Base-by-base conservation (phyloP, 176 grass and related monocot genomes). In the Juncus effusus region DNA sequence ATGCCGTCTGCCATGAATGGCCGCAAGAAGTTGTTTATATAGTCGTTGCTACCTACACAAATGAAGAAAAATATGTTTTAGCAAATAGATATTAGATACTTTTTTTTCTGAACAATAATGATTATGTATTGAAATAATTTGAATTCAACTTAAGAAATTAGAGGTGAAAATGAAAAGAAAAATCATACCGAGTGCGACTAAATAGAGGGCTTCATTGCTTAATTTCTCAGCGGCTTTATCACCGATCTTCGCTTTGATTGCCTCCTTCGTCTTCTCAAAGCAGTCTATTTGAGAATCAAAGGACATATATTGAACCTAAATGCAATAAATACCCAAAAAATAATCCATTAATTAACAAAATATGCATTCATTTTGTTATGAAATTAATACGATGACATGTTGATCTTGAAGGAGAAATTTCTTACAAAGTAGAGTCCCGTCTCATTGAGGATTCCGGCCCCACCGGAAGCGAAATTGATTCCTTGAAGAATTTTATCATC, bases 401-500 rank as follows among this genome's bases (percentile, higher is more conserved):
- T 6, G 2, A 28, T 10, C 12, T 15, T n/a, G 5, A 16, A 41
- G 4, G 9, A 14, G 13, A 40, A 38, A 60, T 28, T 51, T 49
- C 42, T 78, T 93, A 99, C 94, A n/a, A 99, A 99, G 81, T 93
- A 99, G 28, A 93, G 59, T 82, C 94, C 94, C 2, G 94, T 99
- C 65, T 99, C 94, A 6, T 93, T 99, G 54, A 99, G 94, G 54
- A 99, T 69, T 8, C 88, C 94, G 0, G 94, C 85, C 12, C 88
- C 94, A 15, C 94, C 94, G 13, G 94, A 99, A 56, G 94, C 94
- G 44, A 82, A 99, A 63, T 99, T 93, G 54, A 99, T 72, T 10
- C 89, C 94, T 12, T 69, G 45, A 62, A 93, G 89, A 2, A 93
- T 78, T 42, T 59, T 83, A 13, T 99, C 69, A 54, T 90, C 85